Percentiles rank a stretch among this genome's conserved stretches.
phyloP scores from a whole-genome alignment of 2,329 filamentous ascomycete species.

The Biscogniauxia marginata region DNA sequence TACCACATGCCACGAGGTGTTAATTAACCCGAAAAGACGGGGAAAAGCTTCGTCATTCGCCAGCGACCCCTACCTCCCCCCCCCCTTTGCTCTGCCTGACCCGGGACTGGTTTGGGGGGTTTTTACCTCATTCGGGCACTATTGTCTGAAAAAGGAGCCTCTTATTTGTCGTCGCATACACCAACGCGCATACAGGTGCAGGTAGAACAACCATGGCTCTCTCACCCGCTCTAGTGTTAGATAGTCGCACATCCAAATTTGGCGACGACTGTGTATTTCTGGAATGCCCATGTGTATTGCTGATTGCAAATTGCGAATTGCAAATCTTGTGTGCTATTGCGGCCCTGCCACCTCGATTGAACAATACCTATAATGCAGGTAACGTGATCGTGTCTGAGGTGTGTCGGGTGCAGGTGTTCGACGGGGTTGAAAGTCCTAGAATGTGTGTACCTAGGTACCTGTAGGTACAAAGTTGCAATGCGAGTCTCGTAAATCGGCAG shows the following conservation, averaged over 20 bases:
- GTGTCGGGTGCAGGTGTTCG: too few species aligned
- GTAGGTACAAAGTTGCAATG: background rate
- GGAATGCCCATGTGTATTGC: background rate
- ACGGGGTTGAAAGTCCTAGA: background rate
- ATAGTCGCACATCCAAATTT: background rate
- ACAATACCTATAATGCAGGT: too few species aligned
- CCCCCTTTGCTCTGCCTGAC: too few species aligned
- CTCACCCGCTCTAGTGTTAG: background rate
- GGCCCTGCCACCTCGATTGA: background rate
- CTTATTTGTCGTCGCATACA: background rate
- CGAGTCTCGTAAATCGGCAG: background rate
- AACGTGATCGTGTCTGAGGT: background rate
- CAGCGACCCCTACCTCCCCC: slow-evolving; percentile 1
- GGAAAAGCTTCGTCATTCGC: slow-evolving; percentile 11
- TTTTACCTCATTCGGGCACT: background rate
- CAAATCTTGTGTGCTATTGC: background rate
- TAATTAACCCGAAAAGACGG: background rate
- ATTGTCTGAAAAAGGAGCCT: background rate
- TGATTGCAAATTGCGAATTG: too few species aligned
- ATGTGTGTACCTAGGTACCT: background rate
- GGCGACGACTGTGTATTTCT: background rate
- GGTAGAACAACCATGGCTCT: background rate
- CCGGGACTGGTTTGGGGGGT: background rate
- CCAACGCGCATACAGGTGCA: background rate
- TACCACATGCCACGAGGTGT: slow-evolving; percentile 17